Evolutionary conservation across 2,329 filamentous ascomycete genomes (phyloP).

Genomic region (Aspergillus sp.): DNA sequence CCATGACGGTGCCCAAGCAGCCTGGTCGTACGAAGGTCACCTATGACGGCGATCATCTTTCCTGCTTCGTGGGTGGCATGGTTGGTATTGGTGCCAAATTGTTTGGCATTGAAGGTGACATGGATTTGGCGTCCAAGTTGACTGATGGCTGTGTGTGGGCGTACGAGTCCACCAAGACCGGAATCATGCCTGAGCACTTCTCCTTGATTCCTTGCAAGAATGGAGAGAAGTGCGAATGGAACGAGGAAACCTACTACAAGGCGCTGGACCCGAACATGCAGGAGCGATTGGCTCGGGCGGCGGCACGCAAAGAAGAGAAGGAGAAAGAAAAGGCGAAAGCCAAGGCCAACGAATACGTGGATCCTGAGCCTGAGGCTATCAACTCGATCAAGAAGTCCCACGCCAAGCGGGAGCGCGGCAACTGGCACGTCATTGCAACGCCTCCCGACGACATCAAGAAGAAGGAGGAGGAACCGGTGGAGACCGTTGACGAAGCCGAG

Average conservation of each 20-base stretch:
- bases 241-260: slow-evolving; percentile 54
- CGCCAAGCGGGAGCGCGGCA: slow-evolving; percentile 20
- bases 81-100: slow-evolving; percentile 61
- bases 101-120: slow-evolving; percentile 56
- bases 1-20: slow-evolving; percentile 25
- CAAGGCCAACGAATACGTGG: neutral
- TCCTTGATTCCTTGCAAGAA: slow-evolving; percentile 54
- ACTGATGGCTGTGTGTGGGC: slow-evolving; percentile 66
- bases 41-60: slow-evolving; percentile 59
- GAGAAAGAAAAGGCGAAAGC: neutral
- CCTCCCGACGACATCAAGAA: neutral
- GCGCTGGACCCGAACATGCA: slow-evolving; percentile 41
- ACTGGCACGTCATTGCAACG: slow-evolving; percentile 22
- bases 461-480: neutral
- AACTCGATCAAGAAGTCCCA: slow-evolving; percentile 6
- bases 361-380: neutral
- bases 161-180: slow-evolving; percentile 57
- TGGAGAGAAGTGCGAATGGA: slow-evolving; percentile 52
- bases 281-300: slow-evolving; percentile 28
- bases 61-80: slow-evolving; percentile 64
- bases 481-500: slow-evolving; percentile 7
- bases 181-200: slow-evolving; percentile 64
- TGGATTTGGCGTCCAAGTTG: slow-evolving; percentile 58
- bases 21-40: slow-evolving; percentile 37
- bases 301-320: slow-evolving; percentile 26